phyloP scores from a whole-genome alignment of 306 rosid species.

The Geum urbanum region DNA sequence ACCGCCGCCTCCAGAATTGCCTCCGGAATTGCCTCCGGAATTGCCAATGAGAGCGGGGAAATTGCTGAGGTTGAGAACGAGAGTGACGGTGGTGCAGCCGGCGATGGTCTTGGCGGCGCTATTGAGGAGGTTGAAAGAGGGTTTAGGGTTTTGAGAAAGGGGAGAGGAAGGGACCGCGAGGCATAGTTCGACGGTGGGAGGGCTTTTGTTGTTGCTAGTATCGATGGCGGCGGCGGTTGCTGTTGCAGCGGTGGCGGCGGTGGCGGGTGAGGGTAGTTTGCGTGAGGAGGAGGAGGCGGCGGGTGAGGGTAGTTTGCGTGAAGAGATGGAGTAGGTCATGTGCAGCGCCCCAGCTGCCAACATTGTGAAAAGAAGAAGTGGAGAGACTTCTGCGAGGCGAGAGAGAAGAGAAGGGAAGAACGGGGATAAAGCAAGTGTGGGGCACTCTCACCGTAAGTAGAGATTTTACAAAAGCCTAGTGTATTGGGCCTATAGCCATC shows the following conservation, averaged over 20 bases:
- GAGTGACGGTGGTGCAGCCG: conserved; percentile 55
- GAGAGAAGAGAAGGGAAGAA: no score
- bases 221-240: conserved; percentile 12
- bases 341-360: conserved; percentile 44
- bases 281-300: conserved; percentile 11
- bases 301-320: not conserved
- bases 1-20: conserved; percentile 21
- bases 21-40: not conserved
- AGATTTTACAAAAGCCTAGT: no score
- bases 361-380: conserved; percentile 17
- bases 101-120: conserved; percentile 53
- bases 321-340: conserved; percentile 34
- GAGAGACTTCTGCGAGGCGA: no score
- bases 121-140: conserved; percentile 29
- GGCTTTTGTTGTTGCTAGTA: conserved; percentile 7
- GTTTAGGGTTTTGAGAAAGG: conserved; percentile 31
- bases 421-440: no score
- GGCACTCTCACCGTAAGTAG: no score
- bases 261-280: conserved; percentile 9
- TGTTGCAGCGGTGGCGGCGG: conserved; percentile 4
- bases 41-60: conserved; percentile 15
- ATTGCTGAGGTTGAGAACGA: conserved; percentile 34
- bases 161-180: conserved; percentile 22
- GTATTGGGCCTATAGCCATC: no score
- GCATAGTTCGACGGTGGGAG: conserved; percentile 33